A percentile compares a stretch with the other conserved stretches of the same genome.
phyloP scores from a whole-genome alignment of 495 filamentous ascomycete genomes.

The Penicillium arizonense region DNA sequence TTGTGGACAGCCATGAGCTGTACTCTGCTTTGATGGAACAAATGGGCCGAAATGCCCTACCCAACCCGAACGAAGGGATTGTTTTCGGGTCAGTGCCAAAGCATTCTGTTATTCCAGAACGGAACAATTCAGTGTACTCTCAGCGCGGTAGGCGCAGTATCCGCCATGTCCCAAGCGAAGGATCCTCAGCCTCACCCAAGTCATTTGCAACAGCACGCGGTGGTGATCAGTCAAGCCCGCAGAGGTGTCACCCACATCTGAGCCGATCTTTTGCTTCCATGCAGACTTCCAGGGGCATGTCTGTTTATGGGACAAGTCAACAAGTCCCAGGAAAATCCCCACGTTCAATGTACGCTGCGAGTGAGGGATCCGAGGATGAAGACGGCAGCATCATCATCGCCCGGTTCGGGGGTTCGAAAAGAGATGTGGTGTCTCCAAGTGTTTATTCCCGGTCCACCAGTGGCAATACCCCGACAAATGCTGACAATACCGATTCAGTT shows the following conservation, averaged over 20 bases:
- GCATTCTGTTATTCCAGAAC: slow-evolving; percentile 32
- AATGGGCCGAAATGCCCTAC: slow-evolving; percentile 38
- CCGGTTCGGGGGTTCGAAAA: not conserved
- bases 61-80: slow-evolving; percentile 32
- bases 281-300: not conserved
- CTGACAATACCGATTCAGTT: slow-evolving; percentile 5
- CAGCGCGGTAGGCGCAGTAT: slow-evolving; percentile 30
- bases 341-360: not conserved
- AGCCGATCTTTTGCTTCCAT: not conserved
- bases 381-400: slow-evolving; percentile 21
- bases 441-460: slow-evolving; percentile 57
- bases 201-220: slow-evolving; percentile 32
- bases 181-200: slow-evolving; percentile 28
- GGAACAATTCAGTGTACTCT: slow-evolving; percentile 25
- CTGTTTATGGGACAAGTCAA: not conserved
- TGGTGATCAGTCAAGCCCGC: slow-evolving; percentile 23
- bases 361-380: slow-evolving; percentile 20
- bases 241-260: slow-evolving; percentile 2
- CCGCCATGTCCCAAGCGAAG: slow-evolving; percentile 32
- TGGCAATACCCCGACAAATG: slow-evolving; percentile 36
- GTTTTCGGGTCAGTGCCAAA: slow-evolving; percentile 31
- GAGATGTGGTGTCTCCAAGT: slow-evolving; percentile 41
- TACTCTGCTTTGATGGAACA: slow-evolving; percentile 74
- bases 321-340: not conserved
- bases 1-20: slow-evolving; percentile 62